Conservation (phyloP, 805 yeast genomes). For the Clavispora carvajalis region DNA sequence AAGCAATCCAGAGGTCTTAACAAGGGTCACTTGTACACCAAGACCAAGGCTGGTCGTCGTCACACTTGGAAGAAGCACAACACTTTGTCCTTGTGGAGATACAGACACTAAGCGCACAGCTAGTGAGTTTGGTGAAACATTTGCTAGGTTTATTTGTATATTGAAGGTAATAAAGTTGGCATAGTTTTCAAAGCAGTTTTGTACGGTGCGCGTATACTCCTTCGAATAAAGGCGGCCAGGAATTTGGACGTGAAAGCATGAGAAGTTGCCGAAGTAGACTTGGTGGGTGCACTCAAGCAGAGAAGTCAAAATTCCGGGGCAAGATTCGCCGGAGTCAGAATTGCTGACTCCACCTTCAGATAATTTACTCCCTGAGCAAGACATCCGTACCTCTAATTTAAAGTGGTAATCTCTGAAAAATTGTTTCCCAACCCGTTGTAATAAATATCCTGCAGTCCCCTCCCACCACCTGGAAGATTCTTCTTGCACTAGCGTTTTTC, state of each 20-base stretch:
- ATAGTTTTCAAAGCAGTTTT: neutral
- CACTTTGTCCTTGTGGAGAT: constrained; percentile 99
- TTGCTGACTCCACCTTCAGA: neutral
- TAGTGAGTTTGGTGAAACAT: neutral
- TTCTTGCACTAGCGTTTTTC: neutral
- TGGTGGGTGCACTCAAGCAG: too few relatives aligned
- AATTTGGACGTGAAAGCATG: too few relatives aligned
- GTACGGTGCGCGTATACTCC: too few relatives aligned
- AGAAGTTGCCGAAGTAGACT: too few relatives aligned
- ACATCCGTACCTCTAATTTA: constrained; percentile 1
- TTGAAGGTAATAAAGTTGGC: neutral
- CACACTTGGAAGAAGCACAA: constrained; percentile 99
- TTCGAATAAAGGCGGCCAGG: too few relatives aligned
- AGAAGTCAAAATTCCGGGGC: too few relatives aligned
- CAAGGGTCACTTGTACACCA: constrained; percentile 99
- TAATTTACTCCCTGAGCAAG: neutral
- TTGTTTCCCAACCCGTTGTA: neutral
- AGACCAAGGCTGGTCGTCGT: constrained; percentile 97
- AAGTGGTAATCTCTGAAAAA: neutral
- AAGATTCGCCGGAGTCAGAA: neutral
- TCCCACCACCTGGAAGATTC: neutral
- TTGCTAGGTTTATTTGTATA: constrained; percentile 6
- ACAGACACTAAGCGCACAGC: constrained; percentile 68
- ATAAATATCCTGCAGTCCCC: neutral
- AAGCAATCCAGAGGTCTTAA: constrained; percentile 99